Base-by-base conservation (phyloP, 2,329 filamentous ascomycete species). In the Xylaria multiplex region DNA sequence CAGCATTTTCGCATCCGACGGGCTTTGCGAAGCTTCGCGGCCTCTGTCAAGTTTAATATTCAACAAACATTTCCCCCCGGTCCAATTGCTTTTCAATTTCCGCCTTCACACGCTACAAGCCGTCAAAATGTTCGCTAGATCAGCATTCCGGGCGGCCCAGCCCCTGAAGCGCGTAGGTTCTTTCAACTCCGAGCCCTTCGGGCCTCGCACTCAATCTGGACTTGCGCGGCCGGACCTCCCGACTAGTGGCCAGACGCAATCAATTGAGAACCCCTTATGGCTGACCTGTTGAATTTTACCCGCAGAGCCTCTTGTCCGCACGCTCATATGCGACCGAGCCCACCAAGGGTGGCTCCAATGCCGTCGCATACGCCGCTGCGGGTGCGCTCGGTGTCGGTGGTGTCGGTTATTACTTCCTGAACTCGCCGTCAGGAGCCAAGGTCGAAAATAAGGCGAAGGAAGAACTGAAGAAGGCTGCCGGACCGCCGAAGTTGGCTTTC, bases 311-410 rank as follows among this genome's bases (percentile, higher is more conserved):
- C 55, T 55, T 77, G 14, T 70, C 62, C 8, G 57, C 73, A 46
- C 76, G 76, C 59, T 69, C 70, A 75, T 97, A 97, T 80, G 92
- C 94, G 64, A 91, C 92, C 70, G 85, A 88, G 73, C 74, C 78
- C 16, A 64, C 77, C 69, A 87, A 88, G 79, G 81, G 85, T 69
- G 81, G 85, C 77, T 86, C 84, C 77, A 89, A 87, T 75, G 79
- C 85, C 45, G 77, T 88, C 43, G 78, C 93, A 69, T 90, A 89
- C 77, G 83, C 84, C 45, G 89, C 84, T 64, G 89, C 84, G 64
- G 83, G 86, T 54, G 89, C 84, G 43, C 86, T 83, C 58, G 87
- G 82, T 64, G 81, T 88, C 22, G 91, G 87, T 65, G 85, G 81
- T 37, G 85, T 81, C 40, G 86, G 80, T 58, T 85, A 84, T 78